A percentile compares a stretch with the other conserved stretches of the same genome.
These are phyloP conservation scores for Bisporella sp. DNA, from an alignment of 2,329 filamentous ascomycete genomes.

Conservation along the genomic window DNA sequence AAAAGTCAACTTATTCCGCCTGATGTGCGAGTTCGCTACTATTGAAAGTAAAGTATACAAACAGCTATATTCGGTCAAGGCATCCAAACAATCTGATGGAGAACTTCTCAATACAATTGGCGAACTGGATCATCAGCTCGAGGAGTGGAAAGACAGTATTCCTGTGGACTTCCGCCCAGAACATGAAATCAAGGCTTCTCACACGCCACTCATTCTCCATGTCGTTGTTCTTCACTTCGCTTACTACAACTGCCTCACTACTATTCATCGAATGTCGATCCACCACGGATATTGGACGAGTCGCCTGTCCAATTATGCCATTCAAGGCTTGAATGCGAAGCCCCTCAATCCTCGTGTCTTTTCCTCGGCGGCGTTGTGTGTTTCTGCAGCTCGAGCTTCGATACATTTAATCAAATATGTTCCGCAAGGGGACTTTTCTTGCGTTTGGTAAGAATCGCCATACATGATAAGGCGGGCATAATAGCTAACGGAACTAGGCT, in stretches of 20 bases:
- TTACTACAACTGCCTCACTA: conserved; percentile 97
- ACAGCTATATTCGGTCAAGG: conserved; percentile 84
- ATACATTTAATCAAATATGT: conserved; percentile 95
- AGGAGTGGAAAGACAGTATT: conserved; percentile 95
- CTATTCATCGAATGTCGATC: conserved; percentile 96
- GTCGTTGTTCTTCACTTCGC: conserved; percentile 92
- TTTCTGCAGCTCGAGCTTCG: conserved; percentile 84
- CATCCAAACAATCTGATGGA: conserved; percentile 84
- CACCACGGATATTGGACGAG: conserved; percentile 99
- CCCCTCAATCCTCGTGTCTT: conserved; percentile 92
- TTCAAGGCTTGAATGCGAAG: conserved; percentile 84
- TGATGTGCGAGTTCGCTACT: conserved; percentile 84
- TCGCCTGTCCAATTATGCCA: conserved; percentile 86
- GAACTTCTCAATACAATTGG: conserved; percentile 93
- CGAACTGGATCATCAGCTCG: conserved; percentile 81
- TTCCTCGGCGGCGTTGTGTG: conserved; percentile 86
- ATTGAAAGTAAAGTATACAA: conserved; percentile 96
- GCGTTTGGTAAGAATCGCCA: conserved; percentile 68
- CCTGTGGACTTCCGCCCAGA: conserved; percentile 96
- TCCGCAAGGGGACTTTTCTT: conserved; percentile 88
- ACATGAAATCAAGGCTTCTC: conserved; percentile 87
- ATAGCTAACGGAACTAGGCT: conserved; percentile 45
- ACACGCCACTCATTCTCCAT: conserved; percentile 89
- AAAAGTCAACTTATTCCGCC: conserved; percentile 90
- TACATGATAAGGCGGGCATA: no score